Evolutionary conservation across 768 basidiomycete species (phyloP).

Genomic region (Crepidotus variabilis): DNA sequence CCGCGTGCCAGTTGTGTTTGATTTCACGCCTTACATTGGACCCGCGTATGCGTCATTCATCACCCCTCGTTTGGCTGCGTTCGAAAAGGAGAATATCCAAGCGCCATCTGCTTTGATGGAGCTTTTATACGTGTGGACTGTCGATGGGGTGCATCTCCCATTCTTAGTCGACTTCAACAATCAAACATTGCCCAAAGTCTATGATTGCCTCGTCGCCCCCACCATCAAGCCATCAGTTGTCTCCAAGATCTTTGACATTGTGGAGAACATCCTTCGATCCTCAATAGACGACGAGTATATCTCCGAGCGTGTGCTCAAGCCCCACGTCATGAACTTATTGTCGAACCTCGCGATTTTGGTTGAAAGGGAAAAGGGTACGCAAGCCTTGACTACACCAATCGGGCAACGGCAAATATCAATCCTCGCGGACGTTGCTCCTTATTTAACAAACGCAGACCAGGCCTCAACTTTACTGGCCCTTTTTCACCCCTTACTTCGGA

Average conservation of each 20-base stretch:
- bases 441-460: constrained; percentile 65
- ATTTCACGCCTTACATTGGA: constrained; percentile 70
- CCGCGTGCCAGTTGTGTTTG: constrained; percentile 65
- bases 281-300: constrained; percentile 48
- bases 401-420: constrained; percentile 81
- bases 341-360: constrained; percentile 67
- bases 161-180: constrained; percentile 71
- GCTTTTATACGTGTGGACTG: constrained; percentile 76
- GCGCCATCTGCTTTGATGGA: constrained; percentile 87
- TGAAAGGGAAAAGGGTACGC: constrained; percentile 51
- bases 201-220: constrained; percentile 73
- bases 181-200: constrained; percentile 70
- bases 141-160: constrained; percentile 47
- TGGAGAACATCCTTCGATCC: constrained; percentile 63
- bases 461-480: constrained; percentile 69
- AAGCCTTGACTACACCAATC: constrained; percentile 54
- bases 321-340: constrained; percentile 69
- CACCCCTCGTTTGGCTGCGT: constrained; percentile 69
- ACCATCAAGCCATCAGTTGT: constrained; percentile 88
- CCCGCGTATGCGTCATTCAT: constrained; percentile 70
- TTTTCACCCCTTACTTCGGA: constrained; percentile 77
- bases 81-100: constrained; percentile 88
- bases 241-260: constrained; percentile 77
- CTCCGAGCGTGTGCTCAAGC: constrained; percentile 55
- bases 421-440: constrained; percentile 74